Evolutionary conservation across 164 flowering plant species (phyloP), one percentile per base, ranked within the genome.

Genomic region (Pachysandra terminalis): DNA sequence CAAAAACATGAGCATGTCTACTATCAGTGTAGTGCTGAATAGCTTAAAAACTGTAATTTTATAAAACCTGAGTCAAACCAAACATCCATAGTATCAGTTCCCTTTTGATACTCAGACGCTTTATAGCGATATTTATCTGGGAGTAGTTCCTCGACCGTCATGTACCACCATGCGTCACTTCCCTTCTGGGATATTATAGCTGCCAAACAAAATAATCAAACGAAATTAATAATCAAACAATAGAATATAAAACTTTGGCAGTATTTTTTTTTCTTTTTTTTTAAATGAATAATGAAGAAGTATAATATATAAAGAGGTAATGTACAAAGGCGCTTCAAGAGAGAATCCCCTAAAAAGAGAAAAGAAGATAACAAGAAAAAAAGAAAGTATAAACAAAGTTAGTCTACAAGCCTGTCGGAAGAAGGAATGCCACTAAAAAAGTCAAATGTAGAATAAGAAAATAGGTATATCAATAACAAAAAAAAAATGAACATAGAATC

Each of bases 131-230:
- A 95, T 62, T 73, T 83, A n/a, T 82, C 88, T 56, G 99, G 99
- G 53, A 95, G 93, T 63, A 95, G 74, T 19, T 89, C 96, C 79
- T 90, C 96, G 9, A 82, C 84, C 37, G 69, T 68, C 97, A 95
- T 90, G 71, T 90, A 90, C 99, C 99, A 95, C 99, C 99, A 95
- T 56, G 97, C 97, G 81, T 95, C 98, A 79, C 97, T 90, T 60
- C 99, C 97, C 80, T 86, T 92, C 70, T 83, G 74, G 19, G 90
- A 74, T 76, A 95, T 84, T 71, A 92, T 82, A 78, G 94, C 98
- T 93, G 86, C 77, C 79, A 83, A 74, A 66, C 59, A 13, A 72
- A 74, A 71, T 27, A 25, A 63, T 16, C 48, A 61, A 22, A 25
- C 56, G 19, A 25, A 61, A 56, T 62, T 35, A 58, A 63, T 24